Base-by-base conservation (phyloP, 202 grass and related monocot species). In the Setaria italica region DNA sequence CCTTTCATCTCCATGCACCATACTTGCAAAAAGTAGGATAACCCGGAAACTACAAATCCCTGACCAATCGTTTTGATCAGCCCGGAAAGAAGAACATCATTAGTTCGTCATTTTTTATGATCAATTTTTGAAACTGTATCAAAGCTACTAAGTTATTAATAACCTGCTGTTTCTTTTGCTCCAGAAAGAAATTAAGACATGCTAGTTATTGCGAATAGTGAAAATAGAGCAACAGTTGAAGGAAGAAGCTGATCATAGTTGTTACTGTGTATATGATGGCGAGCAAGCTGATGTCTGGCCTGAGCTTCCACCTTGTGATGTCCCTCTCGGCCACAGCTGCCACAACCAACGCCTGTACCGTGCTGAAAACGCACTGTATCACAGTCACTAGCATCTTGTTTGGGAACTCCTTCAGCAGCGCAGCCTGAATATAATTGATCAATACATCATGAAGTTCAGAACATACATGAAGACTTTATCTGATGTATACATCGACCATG, bases 1-100 rank as follows among this genome's bases (percentile, higher is more conserved):
- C 91, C 91, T 55, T 84, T 88, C 79, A 86, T 90, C 79, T 93
- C 91, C 17, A 88, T 70, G 73, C 91, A 93, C 91, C 91, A 93
- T 11, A 82, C 62, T 86, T 83, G 77, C 54, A 93, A 62, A 62
- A 88, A 90, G 84, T 83, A 84, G 50, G 82, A 84, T 49, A 90
- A 25, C 4, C 74, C 88, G 11, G 82, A 80, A 32, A 90, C 88
- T 77, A 86, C 76, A 15, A 88, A 74, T 41, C 91, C 91, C 91
- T 51, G 11, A 14, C 49, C 49, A 51, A 51, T 25, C 25, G 25
- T 25, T 25, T 25, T 25, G 25, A 25, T 25, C 25, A 25, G 25
- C 25, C 25, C 25, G 25, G 12, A 13, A 3, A 2, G 4, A 12
- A 41, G 39, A 25, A 25, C 25, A 41, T 50, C 2, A 50, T 11